These are phyloP conservation scores for Colletotrichum plurivorum DNA, from an alignment of 2,329 filamentous ascomycete genomes.

Conservation along the genomic window DNA sequence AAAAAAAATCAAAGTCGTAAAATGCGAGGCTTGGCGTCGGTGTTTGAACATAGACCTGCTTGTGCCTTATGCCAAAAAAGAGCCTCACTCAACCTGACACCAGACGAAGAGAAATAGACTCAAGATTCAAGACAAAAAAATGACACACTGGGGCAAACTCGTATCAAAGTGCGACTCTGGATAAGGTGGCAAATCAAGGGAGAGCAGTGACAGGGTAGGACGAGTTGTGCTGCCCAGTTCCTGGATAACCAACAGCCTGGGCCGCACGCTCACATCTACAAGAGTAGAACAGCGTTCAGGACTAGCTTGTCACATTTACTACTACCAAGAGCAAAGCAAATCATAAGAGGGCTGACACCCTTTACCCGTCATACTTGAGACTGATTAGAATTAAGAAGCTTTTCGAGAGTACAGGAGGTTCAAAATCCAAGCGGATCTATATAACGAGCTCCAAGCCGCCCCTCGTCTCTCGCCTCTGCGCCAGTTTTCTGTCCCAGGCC, in stretches of 20 bases:
- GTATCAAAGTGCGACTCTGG: no score
- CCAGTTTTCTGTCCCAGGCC: slow-evolving; percentile 22
- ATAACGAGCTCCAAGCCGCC: slow-evolving; percentile 16
- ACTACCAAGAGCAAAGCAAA: no score
- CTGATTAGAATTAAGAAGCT: slow-evolving; percentile 38
- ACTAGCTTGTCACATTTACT: not conserved
- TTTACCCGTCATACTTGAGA: not conserved
- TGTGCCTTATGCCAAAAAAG: slow-evolving; percentile 2
- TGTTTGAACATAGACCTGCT: slow-evolving; percentile 21
- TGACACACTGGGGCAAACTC: slow-evolving; percentile 3
- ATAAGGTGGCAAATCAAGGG: no score
- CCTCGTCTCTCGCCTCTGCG: not conserved
- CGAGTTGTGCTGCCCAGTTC: no score
- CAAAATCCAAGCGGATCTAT: slow-evolving; percentile 34
- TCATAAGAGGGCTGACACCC: no score
- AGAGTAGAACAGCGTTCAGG: not conserved
- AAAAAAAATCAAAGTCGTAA: slow-evolving; percentile 8
- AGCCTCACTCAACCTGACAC: slow-evolving; percentile 1
- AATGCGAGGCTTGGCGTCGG: slow-evolving; percentile 17
- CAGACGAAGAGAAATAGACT: slow-evolving; percentile 32
- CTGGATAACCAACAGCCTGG: no score
- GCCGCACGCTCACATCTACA: not conserved
- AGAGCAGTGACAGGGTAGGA: no score
- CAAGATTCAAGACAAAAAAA: slow-evolving; percentile 30
- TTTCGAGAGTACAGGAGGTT: slow-evolving; percentile 22